A percentile compares a stretch with the other conserved stretches of the same genome.
Evolutionary conservation across 306 rosid genomes (phyloP).

Genomic region (Astragalus glycyphyllos): DNA sequence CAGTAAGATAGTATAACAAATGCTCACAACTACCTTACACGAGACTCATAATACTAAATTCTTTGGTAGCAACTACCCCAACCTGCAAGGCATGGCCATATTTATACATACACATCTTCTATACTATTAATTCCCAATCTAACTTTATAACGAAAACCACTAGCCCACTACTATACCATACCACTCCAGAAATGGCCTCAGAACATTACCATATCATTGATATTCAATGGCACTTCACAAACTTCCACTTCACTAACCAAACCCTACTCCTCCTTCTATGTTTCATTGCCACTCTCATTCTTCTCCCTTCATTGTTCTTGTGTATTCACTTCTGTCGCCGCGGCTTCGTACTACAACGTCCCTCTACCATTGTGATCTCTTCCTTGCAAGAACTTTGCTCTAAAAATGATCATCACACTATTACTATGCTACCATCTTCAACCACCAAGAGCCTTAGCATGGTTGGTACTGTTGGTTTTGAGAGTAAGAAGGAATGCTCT

Average conservation of each 20-base stretch:
- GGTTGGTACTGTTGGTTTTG: constrained; percentile 11
- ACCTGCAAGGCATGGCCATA: constrained; percentile 32
- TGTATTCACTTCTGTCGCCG: constrained; percentile 37
- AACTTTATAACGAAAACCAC: constrained; percentile 6
- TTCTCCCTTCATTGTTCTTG: constrained; percentile 37
- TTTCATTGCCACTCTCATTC: constrained; percentile 28
- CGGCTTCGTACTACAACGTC: background rate
- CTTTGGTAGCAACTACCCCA: constrained; percentile 17
- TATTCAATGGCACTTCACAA: constrained; percentile 38
- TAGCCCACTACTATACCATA: background rate
- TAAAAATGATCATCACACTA: background rate
- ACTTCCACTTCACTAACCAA: constrained; percentile 35
- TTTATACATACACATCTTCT: constrained; percentile 1
- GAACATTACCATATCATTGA: constrained; percentile 19
- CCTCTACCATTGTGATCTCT: background rate
- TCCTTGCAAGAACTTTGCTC: background rate
- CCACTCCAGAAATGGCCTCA: constrained; percentile 39
- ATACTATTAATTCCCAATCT: constrained; percentile 30
- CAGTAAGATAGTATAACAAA: constrained; percentile 34
- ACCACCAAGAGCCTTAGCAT: constrained; percentile 8
- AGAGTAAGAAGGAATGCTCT: constrained; percentile 45
- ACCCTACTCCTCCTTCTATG: constrained; percentile 32
- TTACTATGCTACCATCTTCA: background rate
- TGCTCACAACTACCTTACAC: constrained; percentile 47
- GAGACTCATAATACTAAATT: constrained; percentile 26